Evolutionary conservation across 2,329 filamentous ascomycete genomes (phyloP).

Genomic region (Balansia obtecta): DNA sequence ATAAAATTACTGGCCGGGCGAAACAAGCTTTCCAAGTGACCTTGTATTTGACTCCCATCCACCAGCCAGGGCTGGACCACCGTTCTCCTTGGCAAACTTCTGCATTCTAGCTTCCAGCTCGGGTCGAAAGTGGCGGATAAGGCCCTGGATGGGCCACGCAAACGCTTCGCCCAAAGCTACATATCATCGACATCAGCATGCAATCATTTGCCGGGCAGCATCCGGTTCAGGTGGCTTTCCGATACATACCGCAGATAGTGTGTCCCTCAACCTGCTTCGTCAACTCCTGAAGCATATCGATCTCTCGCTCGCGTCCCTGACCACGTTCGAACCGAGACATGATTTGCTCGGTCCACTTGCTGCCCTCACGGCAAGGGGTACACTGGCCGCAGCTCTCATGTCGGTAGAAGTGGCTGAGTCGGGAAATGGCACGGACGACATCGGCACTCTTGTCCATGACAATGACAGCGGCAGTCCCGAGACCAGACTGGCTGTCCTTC

Average conservation of each 20-base stretch:
- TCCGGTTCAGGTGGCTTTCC: no score
- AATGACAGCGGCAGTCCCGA: conserved; percentile 93
- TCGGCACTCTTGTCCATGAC: conserved; percentile 99
- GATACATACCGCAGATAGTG: conserved; percentile 77
- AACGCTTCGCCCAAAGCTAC: conserved; percentile 89
- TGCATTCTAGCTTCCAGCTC: conserved; percentile 88
- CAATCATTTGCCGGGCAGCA: no score
- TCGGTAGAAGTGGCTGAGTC: conserved; percentile 93
- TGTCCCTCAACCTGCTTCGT: conserved; percentile 99
- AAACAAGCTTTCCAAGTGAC: conserved; percentile 70
- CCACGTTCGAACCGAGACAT: conserved; percentile 95
- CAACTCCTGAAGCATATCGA: conserved; percentile 98
- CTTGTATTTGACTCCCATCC: conserved; percentile 71
- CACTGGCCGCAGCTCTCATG: conserved; percentile 98
- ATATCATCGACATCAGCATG: background rate
- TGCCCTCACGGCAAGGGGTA: conserved; percentile 97
- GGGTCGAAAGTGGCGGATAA: conserved; percentile 95
- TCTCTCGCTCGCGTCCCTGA: conserved; percentile 77
- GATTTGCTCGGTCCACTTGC: conserved; percentile 98
- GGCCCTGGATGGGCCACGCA: conserved; percentile 94
- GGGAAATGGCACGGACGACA: conserved; percentile 84
- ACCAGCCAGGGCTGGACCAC: conserved; percentile 67
- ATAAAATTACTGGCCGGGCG: conserved; percentile 68
- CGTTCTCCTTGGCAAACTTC: conserved; percentile 60
- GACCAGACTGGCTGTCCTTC: conserved; percentile 94